phyloP scores from a whole-genome alignment of 2,329 filamentous ascomycete genomes.

The Paecilomyces sp. region DNA sequence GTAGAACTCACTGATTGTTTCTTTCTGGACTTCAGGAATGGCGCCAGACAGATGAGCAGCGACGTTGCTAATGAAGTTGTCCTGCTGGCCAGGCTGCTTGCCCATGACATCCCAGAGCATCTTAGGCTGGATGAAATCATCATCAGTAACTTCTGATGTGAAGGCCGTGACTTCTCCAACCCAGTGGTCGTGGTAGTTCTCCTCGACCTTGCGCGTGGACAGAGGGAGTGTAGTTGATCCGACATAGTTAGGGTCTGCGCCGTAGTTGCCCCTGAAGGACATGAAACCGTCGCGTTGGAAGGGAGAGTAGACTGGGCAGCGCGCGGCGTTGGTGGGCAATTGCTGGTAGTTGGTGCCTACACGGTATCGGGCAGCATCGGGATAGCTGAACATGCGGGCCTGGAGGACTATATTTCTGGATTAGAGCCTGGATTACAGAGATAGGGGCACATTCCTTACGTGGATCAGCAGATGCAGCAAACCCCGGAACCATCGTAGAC shows the following conservation, averaged over 20 bases:
- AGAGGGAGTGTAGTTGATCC: conserved; percentile 15
- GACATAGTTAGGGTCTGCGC: conserved; percentile 52
- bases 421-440: conserved; percentile 8
- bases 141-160: conserved; percentile 17
- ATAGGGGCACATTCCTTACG: conserved; percentile 15
- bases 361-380: conserved; percentile 42
- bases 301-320: conserved; percentile 42
- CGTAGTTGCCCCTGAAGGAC: conserved; percentile 47
- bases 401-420: conserved; percentile 42
- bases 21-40: no score
- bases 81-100: conserved; percentile 24
- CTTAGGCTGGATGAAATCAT: conserved; percentile 23
- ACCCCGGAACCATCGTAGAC: conserved; percentile 56
- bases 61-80: conserved; percentile 22
- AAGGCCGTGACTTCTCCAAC: conserved; percentile 15
- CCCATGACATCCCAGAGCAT: conserved; percentile 24
- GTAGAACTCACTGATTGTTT: no score
- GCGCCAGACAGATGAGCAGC: conserved; percentile 8
- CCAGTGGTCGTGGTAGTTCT: conserved; percentile 20
- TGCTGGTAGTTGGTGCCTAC: conserved; percentile 36
- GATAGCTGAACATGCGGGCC: conserved; percentile 54
- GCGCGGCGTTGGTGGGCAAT: conserved; percentile 31
- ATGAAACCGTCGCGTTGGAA: conserved; percentile 38
- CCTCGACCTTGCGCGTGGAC: conserved; percentile 9
- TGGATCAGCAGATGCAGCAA: conserved; percentile 57